Evolutionary conservation across 2,329 filamentous ascomycete genomes (phyloP).

Genomic region (Penicillium sp.): DNA sequence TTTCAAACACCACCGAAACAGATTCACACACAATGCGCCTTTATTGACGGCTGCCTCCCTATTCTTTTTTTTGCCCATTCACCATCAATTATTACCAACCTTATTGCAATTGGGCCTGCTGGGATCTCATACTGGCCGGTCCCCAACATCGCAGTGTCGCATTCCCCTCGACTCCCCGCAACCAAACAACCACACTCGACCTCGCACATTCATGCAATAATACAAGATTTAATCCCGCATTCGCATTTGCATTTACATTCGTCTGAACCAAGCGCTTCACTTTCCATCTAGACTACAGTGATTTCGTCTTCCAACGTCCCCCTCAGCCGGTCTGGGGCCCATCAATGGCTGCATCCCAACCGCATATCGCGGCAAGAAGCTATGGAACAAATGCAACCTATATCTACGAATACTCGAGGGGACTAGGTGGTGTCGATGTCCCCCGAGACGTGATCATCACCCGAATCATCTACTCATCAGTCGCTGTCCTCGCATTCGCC

Average conservation of each 20-base stretch:
- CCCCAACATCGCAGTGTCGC: conserved; percentile 3
- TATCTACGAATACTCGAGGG: conserved; percentile 45
- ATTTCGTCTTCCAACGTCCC: background rate
- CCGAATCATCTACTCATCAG: conserved; percentile 44
- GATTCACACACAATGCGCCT: conserved; percentile 9
- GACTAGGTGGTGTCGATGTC: conserved; percentile 44
- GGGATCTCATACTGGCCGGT: conserved; percentile 1
- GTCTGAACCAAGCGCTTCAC: conserved; percentile 4
- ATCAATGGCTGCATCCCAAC: conserved; percentile 34
- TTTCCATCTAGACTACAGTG: too few species aligned
- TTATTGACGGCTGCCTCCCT: background rate
- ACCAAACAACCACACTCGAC: conserved; percentile 5
- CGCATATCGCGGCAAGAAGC: conserved; percentile 29
- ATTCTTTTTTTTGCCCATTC: background rate
- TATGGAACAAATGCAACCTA: conserved; percentile 44
- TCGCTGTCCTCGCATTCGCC: conserved; percentile 38
- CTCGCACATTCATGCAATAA: background rate
- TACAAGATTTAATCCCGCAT: background rate
- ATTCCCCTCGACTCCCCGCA: conserved; percentile 21
- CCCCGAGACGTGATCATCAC: conserved; percentile 44
- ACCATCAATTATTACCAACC: background rate
- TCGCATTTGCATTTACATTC: too few species aligned
- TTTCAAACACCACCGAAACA: background rate
- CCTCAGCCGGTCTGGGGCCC: conserved; percentile 13
- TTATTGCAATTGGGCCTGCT: background rate